Evolutionary conservation across 169 alveolate species (phyloP).

Genomic region (Plasmodium coatneyi): DNA sequence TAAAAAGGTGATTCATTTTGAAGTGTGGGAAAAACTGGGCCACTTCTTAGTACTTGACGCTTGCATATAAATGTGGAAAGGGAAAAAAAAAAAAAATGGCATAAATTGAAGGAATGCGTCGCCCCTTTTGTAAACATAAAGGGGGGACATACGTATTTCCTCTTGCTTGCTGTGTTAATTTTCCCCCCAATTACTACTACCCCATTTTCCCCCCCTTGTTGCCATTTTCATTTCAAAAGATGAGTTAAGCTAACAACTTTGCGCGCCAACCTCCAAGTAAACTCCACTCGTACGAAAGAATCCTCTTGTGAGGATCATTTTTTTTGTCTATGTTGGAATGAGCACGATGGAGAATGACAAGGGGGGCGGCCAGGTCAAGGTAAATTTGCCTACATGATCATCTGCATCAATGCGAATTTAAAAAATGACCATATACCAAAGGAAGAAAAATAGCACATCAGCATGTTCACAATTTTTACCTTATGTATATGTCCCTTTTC

Average conservation of each 20-base stretch:
- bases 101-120: not conserved
- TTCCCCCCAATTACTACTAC: not conserved
- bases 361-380: not conserved
- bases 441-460: not conserved
- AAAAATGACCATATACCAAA: not conserved
- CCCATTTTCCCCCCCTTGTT: not conserved
- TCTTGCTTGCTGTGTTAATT: not conserved
- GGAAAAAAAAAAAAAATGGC: not conserved
- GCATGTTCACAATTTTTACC: not conserved
- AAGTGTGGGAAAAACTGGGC: not conserved
- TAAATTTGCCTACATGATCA: not conserved
- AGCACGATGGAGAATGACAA: slow-evolving; percentile 44
- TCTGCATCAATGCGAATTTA: not conserved
- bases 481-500: not conserved
- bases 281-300: not conserved
- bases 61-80: not conserved
- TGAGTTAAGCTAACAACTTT: slow-evolving; percentile 15
- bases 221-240: not conserved
- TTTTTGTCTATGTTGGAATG: slow-evolving; percentile 10
- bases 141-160: not conserved
- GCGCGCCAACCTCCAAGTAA: not conserved
- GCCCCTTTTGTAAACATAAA: not conserved
- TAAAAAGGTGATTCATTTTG: not conserved
- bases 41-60: not conserved
- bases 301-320: not conserved